Evolutionary conservation across 352 stramenopile species (phyloP), one percentile per base, ranked within the genome.

Genomic region (Pythium aphanidermatum): DNA sequence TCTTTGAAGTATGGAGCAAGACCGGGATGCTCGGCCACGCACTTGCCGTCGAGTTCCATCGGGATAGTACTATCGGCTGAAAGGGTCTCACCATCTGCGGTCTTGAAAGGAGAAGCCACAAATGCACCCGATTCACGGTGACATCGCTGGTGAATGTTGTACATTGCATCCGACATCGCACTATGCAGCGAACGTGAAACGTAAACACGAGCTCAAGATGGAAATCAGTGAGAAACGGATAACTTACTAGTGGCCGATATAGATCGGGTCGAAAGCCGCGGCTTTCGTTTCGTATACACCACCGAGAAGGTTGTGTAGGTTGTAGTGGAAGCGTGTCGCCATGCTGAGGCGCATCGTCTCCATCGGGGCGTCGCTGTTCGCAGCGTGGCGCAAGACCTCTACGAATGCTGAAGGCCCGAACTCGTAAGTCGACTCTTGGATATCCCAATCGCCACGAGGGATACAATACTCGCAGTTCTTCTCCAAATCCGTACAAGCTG

Each of bases 131-230:
- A 32, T 44, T 73, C 46, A 63, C 58, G 35, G 69, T 76, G 54
- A 33, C 73, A 88, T 30, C 56, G 68, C 47, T 84, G 71, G 41
- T 73, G 71, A 39, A 86, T 69, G 29, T 74, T 72, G 42, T 83
- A 88, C 31, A 84, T 45, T 46, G 80, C 59, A 20, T 84, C 76
- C 4, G 78, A 24, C 52, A 68, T 81, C 19, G 73, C 60, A 35
- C 51, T 72, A n/a, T n/a, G n/a, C n/a, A n/a, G n/a, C n/a, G n/a
- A n/a, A n/a, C n/a, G 23, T 32, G 28, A 14, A 32, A 38, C 31
- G 42, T 33, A 29, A 11, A 39, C 33, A 39, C 33, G 8, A 33
- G 3, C 33, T 20, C 38, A 1, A 35, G 14, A 36, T 16, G n/a
- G 5, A 51, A 19, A 37, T 13, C 9, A 41, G 11, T 50, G 24